Evolutionary conservation across 306 rosid species (phyloP), one percentile per base, ranked within the genome.

Genomic region (Neltuma alba): DNA sequence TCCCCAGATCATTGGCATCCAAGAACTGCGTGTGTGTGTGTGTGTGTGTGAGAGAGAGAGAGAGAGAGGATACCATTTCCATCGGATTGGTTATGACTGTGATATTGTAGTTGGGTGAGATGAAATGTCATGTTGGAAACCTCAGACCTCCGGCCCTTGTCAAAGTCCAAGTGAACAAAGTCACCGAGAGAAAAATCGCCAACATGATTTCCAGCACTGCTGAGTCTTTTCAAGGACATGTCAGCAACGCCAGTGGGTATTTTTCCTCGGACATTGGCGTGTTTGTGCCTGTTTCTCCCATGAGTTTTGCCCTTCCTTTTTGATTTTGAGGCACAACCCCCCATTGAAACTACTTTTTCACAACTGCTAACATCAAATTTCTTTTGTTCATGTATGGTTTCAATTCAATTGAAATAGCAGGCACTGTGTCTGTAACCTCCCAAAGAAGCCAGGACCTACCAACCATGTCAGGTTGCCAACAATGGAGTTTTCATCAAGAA

Each of bases 31-130:
- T n/a, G n/a, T n/a, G n/a, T n/a, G n/a, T n/a, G n/a, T n/a, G n/a
- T n/a, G n/a, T n/a, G n/a, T n/a, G 4, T 34, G 28, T n/a, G 57
- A 66, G 40, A 54, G 61, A 18, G 40, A 62, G 66, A 42, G 74
- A 9, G 54, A 61, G n/a, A 66, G 75, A 58, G 61, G n/a, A 41
- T 87, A 81, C 92, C 93, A 64, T 82, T 88, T 64, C 86, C 78
- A 79, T 92, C 97, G 3, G 89, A 76, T 80, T 90, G 97, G 80
- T 84, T 81, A 66, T 90, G 92, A 72, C 85, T 79, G 70, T 87
- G 96, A 80, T 91, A 94, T 73, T 91, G 94, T 20, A 92, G 78
- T 79, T 91, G 95, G 7, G 94, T 88, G 38, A 94, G 84, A 80
- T 89, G 97, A 79, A 89, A 75, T 70, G 83, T 91, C 82, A 79